Percentiles rank a stretch among this genome's conserved stretches.
These are phyloP conservation scores for Coemansia sp. DNA, from an alignment of 192 early-diverging fungal species.

Conservation along the genomic window DNA sequence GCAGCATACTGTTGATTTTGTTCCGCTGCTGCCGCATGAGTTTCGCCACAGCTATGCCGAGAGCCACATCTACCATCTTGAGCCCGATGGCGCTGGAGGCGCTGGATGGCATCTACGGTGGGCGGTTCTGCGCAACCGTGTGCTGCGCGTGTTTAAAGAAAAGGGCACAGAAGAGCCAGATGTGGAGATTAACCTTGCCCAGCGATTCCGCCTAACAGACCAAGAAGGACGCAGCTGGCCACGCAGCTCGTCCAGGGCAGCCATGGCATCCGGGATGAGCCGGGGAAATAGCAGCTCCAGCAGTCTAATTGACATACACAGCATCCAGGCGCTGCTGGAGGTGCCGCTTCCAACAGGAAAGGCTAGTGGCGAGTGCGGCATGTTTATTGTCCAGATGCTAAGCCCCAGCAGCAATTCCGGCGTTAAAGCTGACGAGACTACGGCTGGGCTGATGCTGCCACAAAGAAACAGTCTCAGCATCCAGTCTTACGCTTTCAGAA, in stretches of 20 bases:
- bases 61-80: conserved; percentile 43
- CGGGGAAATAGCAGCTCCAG: conserved; percentile 2
- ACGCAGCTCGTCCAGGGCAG: conserved; percentile 23
- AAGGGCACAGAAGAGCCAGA: conserved; percentile 37
- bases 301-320: conserved; percentile 14
- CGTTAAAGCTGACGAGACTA: conserved; percentile 10
- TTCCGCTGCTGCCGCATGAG: conserved; percentile 53
- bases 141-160: conserved; percentile 40
- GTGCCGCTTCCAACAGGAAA: conserved; percentile 8
- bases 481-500: conserved; percentile 28
- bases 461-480: conserved; percentile 4
- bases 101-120: conserved; percentile 49
- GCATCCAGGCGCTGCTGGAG: conserved; percentile 23
- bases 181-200: conserved; percentile 39
- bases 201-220: conserved; percentile 40
- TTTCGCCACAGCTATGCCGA: conserved; percentile 56
- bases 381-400: conserved; percentile 46
- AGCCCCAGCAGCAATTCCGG: conserved; percentile 13
- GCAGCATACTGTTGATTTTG: conserved; percentile 54
- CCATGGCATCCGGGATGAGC: conserved; percentile 10
- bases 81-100: conserved; percentile 18
- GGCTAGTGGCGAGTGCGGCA: conserved; percentile 23
- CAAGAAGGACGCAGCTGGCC: conserved; percentile 48
- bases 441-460: conserved; percentile 1
- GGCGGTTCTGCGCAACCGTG: conserved; percentile 45